Percentiles rank a stretch among this genome's conserved stretches.
Evolutionary conservation across 345 rosid genomes (phyloP).

Genomic region (Theobroma cacao): DNA sequence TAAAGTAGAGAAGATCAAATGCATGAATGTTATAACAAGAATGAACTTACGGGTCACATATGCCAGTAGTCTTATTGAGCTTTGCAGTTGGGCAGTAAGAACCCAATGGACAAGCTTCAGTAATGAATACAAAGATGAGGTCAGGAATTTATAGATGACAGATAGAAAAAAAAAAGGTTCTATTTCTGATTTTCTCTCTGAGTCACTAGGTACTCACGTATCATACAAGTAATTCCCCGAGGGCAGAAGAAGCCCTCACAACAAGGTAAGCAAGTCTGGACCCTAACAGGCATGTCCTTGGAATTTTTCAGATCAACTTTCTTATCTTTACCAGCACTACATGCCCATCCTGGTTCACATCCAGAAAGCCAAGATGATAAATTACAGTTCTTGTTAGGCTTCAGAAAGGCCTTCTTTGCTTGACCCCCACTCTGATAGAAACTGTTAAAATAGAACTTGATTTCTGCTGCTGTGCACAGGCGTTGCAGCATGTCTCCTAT

Average conservation of each 20-base stretch:
- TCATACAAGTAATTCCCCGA: slow-evolving; percentile 96
- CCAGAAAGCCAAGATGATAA: slow-evolving; percentile 84
- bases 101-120: slow-evolving; percentile 96
- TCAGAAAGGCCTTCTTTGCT: slow-evolving; percentile 48
- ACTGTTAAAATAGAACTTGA: slow-evolving; percentile 69
- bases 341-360: slow-evolving; percentile 99
- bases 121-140: background rate
- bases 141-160: background rate
- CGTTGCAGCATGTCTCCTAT: slow-evolving; percentile 72
- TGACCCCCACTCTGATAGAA: slow-evolving; percentile 30
- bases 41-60: slow-evolving; percentile 92
- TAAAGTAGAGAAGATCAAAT: slow-evolving; percentile 15
- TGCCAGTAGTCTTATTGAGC: slow-evolving; percentile 68
- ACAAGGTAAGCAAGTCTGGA: slow-evolving; percentile 52
- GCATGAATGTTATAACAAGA: slow-evolving; percentile 9
- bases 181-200: background rate
- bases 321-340: slow-evolving; percentile 39
- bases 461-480: slow-evolving; percentile 87
- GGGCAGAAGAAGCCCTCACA: slow-evolving; percentile 99
- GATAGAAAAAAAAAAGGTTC: background rate
- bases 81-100: slow-evolving; percentile 77
- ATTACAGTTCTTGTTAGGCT: slow-evolving; percentile 91
- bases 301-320: slow-evolving; percentile 57
- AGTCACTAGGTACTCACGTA: slow-evolving; percentile 54
- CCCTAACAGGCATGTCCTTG: slow-evolving; percentile 56